Evolutionary conservation across 768 basidiomycete species (phyloP).

Genomic region (Pulveroboletus sp.): DNA sequence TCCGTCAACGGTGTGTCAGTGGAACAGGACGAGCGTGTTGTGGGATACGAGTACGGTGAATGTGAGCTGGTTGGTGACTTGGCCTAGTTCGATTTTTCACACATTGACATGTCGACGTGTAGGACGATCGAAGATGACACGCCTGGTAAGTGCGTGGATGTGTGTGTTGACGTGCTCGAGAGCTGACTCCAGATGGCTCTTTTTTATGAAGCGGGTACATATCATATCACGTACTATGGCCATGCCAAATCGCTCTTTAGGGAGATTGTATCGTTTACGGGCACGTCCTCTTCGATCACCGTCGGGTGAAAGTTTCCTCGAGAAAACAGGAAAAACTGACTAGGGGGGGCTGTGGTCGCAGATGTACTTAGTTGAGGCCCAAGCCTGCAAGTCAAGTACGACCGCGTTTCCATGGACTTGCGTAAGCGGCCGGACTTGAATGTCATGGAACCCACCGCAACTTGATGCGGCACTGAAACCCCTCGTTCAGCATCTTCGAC

Average conservation of each 20-base stretch:
- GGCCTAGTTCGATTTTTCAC: slow-evolving; percentile 6
- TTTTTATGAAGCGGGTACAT: slow-evolving; percentile 53
- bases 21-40: slow-evolving; percentile 57
- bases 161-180: background rate
- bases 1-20: slow-evolving; percentile 68
- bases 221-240: slow-evolving; percentile 69
- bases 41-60: slow-evolving; percentile 63
- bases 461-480: no score
- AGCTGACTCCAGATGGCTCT: background rate
- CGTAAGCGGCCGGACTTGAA: no score
- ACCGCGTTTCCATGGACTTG: no score
- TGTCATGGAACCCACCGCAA: no score
- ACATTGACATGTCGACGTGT: background rate
- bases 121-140: slow-evolving; percentile 67
- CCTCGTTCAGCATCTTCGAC: no score
- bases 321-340: no score
- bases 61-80: slow-evolving; percentile 52
- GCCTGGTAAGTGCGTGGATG: slow-evolving; percentile 17
- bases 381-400: no score
- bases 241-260: slow-evolving; percentile 73
- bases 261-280: slow-evolving; percentile 59
- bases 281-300: slow-evolving; percentile 60
- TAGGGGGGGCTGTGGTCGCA: no score
- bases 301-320: slow-evolving; percentile 34
- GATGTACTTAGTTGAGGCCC: no score